Conservation (phyloP, 768 basidiomycete species). For the Cystofilobasidium ferigula region DNA sequence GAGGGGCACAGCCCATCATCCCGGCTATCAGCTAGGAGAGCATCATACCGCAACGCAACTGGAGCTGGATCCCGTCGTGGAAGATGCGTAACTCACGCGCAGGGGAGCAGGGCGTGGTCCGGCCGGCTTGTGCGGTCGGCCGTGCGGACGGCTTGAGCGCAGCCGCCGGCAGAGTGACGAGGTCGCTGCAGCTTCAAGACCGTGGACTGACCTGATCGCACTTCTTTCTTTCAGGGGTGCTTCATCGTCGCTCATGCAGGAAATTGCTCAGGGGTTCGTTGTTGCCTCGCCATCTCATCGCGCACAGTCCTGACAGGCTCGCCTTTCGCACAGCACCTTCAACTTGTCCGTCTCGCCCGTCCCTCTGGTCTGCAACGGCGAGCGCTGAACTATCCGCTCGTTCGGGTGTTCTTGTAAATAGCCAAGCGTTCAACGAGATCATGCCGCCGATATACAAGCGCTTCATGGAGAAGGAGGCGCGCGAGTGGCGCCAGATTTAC, state of each 20-base stretch:
- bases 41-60: too few species aligned
- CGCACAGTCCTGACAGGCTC: not conserved
- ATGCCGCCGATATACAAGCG: constrained; percentile 63
- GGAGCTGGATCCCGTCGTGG: too few species aligned
- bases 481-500: constrained; percentile 98
- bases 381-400: not conserved
- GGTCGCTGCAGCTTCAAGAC: too few species aligned
- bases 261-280: constrained; percentile 88
- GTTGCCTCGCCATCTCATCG: too few species aligned
- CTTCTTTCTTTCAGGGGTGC: constrained; percentile 66
- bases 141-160: too few species aligned
- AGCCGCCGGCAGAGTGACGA: too few species aligned
- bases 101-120: too few species aligned
- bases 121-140: too few species aligned
- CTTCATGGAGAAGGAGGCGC: constrained; percentile 96
- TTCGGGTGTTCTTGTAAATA: constrained; percentile 35
- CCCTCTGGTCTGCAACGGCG: not conserved
- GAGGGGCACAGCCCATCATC: too few species aligned
- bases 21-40: too few species aligned
- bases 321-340: constrained; percentile 63
- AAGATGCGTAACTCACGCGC: too few species aligned
- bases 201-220: not conserved
- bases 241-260: constrained; percentile 93
- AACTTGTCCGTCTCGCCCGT: constrained; percentile 62
- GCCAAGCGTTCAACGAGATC: constrained; percentile 97